These are phyloP conservation scores for Urochloa ruziziensis DNA, from an alignment of 176 grass and related monocot species.

Conservation along the genomic window DNA sequence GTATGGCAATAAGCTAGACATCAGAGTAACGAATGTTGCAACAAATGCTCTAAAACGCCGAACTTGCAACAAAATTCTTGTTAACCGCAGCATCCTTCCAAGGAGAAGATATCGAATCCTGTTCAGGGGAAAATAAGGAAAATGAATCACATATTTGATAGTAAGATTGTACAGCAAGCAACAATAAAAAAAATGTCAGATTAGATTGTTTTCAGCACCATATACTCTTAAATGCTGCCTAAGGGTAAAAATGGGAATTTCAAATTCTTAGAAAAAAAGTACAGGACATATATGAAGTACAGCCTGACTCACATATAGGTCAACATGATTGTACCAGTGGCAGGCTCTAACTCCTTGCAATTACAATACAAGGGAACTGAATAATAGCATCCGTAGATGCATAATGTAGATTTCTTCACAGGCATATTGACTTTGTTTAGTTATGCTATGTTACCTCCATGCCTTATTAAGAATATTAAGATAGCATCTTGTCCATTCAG, in stretches of 20 bases:
- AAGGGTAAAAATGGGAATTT: not conserved
- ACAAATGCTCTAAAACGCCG: slow-evolving; percentile 85
- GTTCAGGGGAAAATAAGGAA: slow-evolving; percentile 28
- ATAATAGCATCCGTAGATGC: slow-evolving; percentile 5
- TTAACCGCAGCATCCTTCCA: slow-evolving; percentile 89
- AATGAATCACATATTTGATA: slow-evolving; percentile 2
- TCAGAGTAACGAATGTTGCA: slow-evolving; percentile 87
- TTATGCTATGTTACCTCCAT: not conserved
- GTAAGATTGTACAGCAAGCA: slow-evolving; percentile 13
- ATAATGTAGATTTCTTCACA: not conserved
- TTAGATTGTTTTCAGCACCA: not conserved
- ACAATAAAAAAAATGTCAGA: not conserved
- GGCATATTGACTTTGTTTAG: not conserved
- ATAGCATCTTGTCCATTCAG: not conserved
- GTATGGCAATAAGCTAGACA: slow-evolving; percentile 95
- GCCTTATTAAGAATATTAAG: not conserved
- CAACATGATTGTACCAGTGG: not conserved
- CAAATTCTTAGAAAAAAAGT: not conserved
- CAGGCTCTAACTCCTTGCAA: not conserved
- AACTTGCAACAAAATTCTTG: slow-evolving; percentile 91
- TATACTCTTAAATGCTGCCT: not conserved
- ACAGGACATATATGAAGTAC: not conserved
- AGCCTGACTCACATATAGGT: not conserved
- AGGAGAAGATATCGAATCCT: slow-evolving; percentile 99
- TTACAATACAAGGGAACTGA: not conserved